Conservation (phyloP, 2,329 filamentous ascomycete species). For the Monosporascus cannonballus region DNA sequence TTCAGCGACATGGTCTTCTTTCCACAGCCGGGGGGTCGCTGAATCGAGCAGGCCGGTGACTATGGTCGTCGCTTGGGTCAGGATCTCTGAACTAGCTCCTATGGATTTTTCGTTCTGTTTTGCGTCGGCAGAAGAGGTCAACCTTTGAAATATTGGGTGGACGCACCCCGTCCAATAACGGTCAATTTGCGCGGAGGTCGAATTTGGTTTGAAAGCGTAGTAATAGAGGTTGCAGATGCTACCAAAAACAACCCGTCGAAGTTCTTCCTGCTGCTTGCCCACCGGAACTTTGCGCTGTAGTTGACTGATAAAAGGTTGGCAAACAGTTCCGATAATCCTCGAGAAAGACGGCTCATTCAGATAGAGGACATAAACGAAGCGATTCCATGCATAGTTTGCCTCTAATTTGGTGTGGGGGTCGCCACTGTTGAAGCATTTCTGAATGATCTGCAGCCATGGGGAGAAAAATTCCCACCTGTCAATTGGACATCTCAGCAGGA, state of each 20-base stretch:
- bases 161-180: conserved; percentile 75
- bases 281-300: conserved; percentile 55
- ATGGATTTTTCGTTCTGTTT: conserved; percentile 27
- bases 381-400: conserved; percentile 80
- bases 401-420: conserved; percentile 66
- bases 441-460: conserved; percentile 72
- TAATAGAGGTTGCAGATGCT: conserved; percentile 79
- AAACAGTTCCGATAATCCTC: conserved; percentile 49
- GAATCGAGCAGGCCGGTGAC: conserved; percentile 65
- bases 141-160: conserved; percentile 52
- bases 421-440: conserved; percentile 76
- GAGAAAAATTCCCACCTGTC: conserved; percentile 68
- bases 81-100: conserved; percentile 37
- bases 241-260: conserved; percentile 53
- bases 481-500: conserved; percentile 64
- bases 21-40: conserved; percentile 59
- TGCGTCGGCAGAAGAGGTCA: conserved; percentile 35
- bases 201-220: conserved; percentile 70
- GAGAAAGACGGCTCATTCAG: conserved; percentile 54
- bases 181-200: conserved; percentile 61
- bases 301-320: conserved; percentile 62
- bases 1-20: conserved; percentile 63
- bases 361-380: conserved; percentile 69
- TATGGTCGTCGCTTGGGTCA: conserved; percentile 59
- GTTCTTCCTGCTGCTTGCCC: conserved; percentile 51